Evolutionary conservation across 2,329 filamentous ascomycete species (phyloP).

Genomic region (Alternaria arbusti): DNA sequence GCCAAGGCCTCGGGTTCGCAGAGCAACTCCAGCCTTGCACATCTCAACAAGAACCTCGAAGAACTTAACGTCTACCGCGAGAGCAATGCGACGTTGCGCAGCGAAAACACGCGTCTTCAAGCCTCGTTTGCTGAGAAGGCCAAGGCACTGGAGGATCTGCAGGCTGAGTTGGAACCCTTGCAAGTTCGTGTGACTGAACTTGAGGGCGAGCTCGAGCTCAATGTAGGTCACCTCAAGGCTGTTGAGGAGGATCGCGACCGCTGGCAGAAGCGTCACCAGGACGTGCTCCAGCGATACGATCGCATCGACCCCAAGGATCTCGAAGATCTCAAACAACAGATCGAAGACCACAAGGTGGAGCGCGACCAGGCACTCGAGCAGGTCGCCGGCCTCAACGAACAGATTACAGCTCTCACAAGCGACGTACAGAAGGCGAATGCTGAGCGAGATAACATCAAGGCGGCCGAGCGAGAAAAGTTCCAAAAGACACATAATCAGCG

Average conservation of each 20-base stretch:
- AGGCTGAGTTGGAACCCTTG: conserved; percentile 78
- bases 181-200: conserved; percentile 81
- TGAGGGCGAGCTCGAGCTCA: conserved; percentile 78
- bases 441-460: conserved; percentile 13
- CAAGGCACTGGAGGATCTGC: conserved; percentile 75
- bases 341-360: conserved; percentile 63
- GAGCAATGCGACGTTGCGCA: conserved; percentile 88
- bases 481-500: conserved; percentile 43
- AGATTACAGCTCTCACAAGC: conserved; percentile 48
- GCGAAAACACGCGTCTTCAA: conserved; percentile 81
- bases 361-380: conserved; percentile 59
- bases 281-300: conserved; percentile 95
- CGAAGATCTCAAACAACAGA: conserved; percentile 82
- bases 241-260: conserved; percentile 90
- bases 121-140: conserved; percentile 77
- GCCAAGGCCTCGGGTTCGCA: conserved; percentile 75
- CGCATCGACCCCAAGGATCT: conserved; percentile 92
- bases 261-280: conserved; percentile 95
- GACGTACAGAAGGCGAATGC: conserved; percentile 20
- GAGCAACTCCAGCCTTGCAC: conserved; percentile 79
- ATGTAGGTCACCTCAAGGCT: conserved; percentile 86
- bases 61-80: conserved; percentile 96
- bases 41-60: conserved; percentile 92
- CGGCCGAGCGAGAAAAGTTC: conserved; percentile 61
- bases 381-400: conserved; percentile 55